Evolutionary conservation across 1,284 basidiomycete species (phyloP), one percentile per base, ranked within the genome.

Genomic region (Pseudozyma pruni): DNA sequence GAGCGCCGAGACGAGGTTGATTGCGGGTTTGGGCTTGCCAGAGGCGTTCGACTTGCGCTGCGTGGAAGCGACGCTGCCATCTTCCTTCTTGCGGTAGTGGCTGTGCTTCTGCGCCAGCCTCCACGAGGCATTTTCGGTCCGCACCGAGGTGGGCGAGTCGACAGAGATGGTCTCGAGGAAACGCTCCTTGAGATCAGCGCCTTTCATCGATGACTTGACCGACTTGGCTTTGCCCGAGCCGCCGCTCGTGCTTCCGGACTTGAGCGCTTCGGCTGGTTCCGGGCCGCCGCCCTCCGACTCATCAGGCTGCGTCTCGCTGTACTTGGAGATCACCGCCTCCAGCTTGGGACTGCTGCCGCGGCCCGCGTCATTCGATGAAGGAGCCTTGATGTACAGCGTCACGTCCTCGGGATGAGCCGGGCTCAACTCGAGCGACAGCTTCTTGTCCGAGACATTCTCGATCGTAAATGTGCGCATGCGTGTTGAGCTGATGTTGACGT

Each of bases 351-450:
- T 70, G 31, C 38, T 44, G 25, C 54, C 52, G 16, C 31, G 34
- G 7, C 20, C 42, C 7, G 34, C 16, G 8, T 57, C 58, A 23
- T 2, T 38, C 11, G 43, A 41, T 3, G n/a, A n/a, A n/a, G 63
- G 57, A 16, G 74, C 69, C 42, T 77, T 84, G 54, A 85, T 76
- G 67, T 83, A 85, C n/a, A 86, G 74, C 39, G 81, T 81, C n/a
- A 86, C 75, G 60, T 86, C 85, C 56, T 86, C 85, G 0, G 85
- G 83, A 53, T 86, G 84, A 16, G 84, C 84, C 0, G 85, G 82
- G n/a, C 79, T 81, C n/a, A 86, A 74, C 44, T 85, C 84, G 16
- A 86, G 81, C 3, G 78, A 60, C 7, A 86, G 79, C 16, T 73
- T 78, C 27, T 82, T 68, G 1, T 82, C 78, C 39, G 79, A 80